Percentiles rank a stretch among this genome's conserved stretches.
phyloP scores from a whole-genome alignment of 108 stramenopile species.

The Nannochloropsis salina region DNA sequence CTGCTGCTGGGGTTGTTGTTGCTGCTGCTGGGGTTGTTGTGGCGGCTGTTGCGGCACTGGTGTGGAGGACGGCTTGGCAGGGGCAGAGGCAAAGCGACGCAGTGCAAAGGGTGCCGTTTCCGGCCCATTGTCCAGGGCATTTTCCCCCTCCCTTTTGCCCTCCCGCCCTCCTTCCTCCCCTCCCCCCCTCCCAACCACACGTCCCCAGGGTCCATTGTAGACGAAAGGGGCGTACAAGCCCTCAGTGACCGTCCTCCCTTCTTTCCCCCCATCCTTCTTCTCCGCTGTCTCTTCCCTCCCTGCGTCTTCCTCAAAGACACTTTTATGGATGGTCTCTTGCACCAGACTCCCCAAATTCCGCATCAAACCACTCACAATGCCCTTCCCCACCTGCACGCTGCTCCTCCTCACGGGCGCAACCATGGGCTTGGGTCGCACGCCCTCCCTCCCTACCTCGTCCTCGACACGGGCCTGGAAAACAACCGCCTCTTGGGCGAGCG shows the following conservation, averaged over 20 bases:
- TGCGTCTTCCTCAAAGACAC: not conserved
- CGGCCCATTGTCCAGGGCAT: not conserved
- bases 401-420: not conserved
- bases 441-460: not conserved
- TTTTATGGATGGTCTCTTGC: conserved; percentile 12
- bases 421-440: not conserved
- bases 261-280: not conserved
- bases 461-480: not conserved
- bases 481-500: not conserved
- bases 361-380: not conserved
- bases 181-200: not conserved
- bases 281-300: not conserved
- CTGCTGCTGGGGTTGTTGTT: not conserved
- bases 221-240: not conserved
- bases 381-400: not conserved
- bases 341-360: not conserved
- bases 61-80: not conserved
- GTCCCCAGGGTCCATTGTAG: not conserved
- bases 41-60: no score
- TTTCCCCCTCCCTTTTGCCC: no score
- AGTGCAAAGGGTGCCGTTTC: not conserved
- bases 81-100: not conserved
- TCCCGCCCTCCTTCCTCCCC: not conserved
- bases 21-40: not conserved
- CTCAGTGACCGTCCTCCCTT: not conserved